These are phyloP conservation scores for Trichoderma brevicompactum DNA, from an alignment of 2,329 filamentous ascomycete species.

Conservation along the genomic window DNA sequence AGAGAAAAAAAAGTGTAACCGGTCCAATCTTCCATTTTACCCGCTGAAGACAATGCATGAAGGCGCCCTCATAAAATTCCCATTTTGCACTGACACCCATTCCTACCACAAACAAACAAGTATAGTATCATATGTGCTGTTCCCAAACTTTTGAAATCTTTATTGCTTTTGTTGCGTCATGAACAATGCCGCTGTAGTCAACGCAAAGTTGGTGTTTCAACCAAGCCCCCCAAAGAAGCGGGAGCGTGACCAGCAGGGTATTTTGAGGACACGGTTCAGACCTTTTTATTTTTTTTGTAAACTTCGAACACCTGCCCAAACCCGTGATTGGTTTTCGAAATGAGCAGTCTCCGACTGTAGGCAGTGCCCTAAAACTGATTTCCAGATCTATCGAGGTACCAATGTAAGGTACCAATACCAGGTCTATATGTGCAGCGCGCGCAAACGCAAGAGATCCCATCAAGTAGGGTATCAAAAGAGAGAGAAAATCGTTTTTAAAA, in stretches of 20 bases:
- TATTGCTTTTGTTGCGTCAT: slow-evolving; percentile 29
- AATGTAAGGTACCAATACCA: slow-evolving; percentile 29
- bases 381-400: slow-evolving; percentile 31
- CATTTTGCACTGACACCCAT: slow-evolving; percentile 36
- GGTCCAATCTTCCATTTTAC: slow-evolving; percentile 38
- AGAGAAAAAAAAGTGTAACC: slow-evolving; percentile 19
- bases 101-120: slow-evolving; percentile 35
- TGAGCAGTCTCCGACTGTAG: slow-evolving; percentile 8
- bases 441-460: slow-evolving; percentile 27
- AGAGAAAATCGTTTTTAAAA: slow-evolving; percentile 4
- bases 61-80: slow-evolving; percentile 41
- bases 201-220: slow-evolving; percentile 18
- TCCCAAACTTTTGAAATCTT: slow-evolving; percentile 36
- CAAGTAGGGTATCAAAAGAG: slow-evolving; percentile 23
- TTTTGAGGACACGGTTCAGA: slow-evolving; percentile 15
- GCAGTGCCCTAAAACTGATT: slow-evolving; percentile 26
- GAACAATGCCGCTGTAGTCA: slow-evolving; percentile 26
- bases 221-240: neutral
- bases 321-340: neutral
- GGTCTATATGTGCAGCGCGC: slow-evolving; percentile 30
- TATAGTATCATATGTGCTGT: slow-evolving; percentile 39
- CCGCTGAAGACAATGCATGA: slow-evolving; percentile 48
- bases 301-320: slow-evolving; percentile 1
- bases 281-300: slow-evolving; percentile 20
- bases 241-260: neutral